Base-by-base conservation (phyloP, 805 yeast species). In the Metschnikowia dekortorum region DNA sequence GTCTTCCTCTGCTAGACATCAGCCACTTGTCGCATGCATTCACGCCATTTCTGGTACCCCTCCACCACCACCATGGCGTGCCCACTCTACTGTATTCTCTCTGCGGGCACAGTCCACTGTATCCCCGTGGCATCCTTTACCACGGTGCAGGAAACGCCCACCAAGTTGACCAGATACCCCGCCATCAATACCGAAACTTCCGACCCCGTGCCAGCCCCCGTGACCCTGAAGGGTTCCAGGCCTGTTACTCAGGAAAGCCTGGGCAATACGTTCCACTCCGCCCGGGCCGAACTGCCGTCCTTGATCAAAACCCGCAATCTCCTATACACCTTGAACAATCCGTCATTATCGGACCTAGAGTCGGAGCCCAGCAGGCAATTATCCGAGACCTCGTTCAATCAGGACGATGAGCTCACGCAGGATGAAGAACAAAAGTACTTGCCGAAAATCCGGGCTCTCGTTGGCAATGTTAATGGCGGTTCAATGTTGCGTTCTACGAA, bases 321-420 rank as follows among this genome's bases (percentile, higher is more conserved):
- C 7, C 51, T 70, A 18, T 70, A 70, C 56, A 60, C 67, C 37
- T 57, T 70, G 34, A 70, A 70, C 53, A 69, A 70, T 51, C 73
- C 74, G 31, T 65, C 69, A 13, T 52, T 66, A 26, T 68, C 73
- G 4, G 75, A 70, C 49, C 48, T 68, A n/a, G 74, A 69, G 34
- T 56, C 60, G 5, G 61, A 58, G 32, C 48, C 46, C 28, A 46
- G 50, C 30, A 52, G 58, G 16, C 33, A 47, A 16, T 32, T 51
- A 6, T 51, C 57, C 18, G 44, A 51, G 8, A 50, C 50, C 6
- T 49, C 55, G 14, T 49, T 45, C 33, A 46, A 55, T n/a, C 49
- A 51, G 33, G 58, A 49, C 14, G 54, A 55, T 33, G 58, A 53
- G 22, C 35, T 40, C 10, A 32, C 45, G 16, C 45, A 31, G 14